A percentile compares a stretch with the other conserved stretches of the same genome.
phyloP scores from a whole-genome alignment of 164 flowering plant genomes.

The Aristolochia fimbriata region DNA sequence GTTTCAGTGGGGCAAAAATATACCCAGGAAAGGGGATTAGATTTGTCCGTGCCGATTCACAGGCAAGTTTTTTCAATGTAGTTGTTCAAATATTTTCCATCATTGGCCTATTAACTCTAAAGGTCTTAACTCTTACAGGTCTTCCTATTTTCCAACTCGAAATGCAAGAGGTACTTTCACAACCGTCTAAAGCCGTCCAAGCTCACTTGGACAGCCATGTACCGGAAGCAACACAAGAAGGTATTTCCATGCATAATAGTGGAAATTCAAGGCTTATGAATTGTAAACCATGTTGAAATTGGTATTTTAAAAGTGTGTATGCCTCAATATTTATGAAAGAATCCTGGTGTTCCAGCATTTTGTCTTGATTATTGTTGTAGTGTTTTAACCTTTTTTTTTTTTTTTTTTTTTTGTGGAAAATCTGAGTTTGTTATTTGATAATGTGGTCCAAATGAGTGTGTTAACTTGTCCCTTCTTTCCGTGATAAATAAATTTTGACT shows the following conservation, averaged over 20 bases:
- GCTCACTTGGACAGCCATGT: constrained; percentile 70
- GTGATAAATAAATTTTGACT: too few species aligned
- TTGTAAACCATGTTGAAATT: too few species aligned
- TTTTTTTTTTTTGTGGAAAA: too few species aligned
- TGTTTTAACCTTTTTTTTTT: not conserved
- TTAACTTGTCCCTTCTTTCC: too few species aligned
- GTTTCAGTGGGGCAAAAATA: constrained; percentile 42
- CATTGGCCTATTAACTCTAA: not conserved
- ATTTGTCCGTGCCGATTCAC: constrained; percentile 36
- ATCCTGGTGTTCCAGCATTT: too few species aligned
- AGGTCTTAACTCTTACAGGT: constrained; percentile 12
- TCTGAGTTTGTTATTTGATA: too few species aligned
- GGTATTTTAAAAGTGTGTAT: too few species aligned
- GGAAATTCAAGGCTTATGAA: not conserved
- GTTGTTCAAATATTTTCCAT: not conserved
- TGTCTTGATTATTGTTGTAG: not conserved
- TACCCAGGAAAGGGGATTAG: constrained; percentile 44
- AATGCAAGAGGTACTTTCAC: constrained; percentile 87
- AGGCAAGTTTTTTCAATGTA: constrained; percentile 14
- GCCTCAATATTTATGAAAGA: too few species aligned
- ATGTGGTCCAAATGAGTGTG: too few species aligned
- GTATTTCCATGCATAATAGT: constrained; percentile 6
- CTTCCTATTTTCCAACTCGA: constrained; percentile 63
- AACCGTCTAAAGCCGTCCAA: constrained; percentile 75
- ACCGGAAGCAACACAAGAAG: constrained; percentile 58